Percentiles rank a stretch among this genome's conserved stretches.
phyloP scores from a whole-genome alignment of 176 grass and related monocot species.

The Oryza glaberrima region DNA sequence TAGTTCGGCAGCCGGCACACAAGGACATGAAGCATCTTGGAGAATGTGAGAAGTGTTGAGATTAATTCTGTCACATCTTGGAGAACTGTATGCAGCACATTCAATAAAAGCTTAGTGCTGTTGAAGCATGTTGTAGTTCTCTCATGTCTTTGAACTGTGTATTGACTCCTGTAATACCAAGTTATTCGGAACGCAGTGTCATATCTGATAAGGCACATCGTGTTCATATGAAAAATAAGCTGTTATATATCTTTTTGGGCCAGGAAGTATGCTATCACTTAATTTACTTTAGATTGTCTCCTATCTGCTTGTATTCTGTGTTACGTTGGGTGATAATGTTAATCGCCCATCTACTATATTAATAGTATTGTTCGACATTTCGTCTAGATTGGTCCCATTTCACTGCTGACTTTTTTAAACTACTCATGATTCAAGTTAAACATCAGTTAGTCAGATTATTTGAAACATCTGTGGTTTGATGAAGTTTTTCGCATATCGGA shows the following conservation, averaged over 20 bases:
- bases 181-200: not conserved
- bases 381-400: not conserved
- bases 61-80: constrained; percentile 36
- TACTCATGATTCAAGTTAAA: not conserved
- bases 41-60: constrained; percentile 31
- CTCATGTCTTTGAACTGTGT: not conserved
- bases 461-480: no score
- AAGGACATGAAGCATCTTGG: constrained; percentile 1
- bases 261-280: not conserved
- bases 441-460: not conserved
- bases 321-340: not conserved
- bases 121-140: not conserved
- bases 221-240: not conserved
- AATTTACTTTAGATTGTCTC: not conserved
- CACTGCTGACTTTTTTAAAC: not conserved
- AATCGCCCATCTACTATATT: not conserved
- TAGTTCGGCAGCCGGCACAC: constrained; percentile 19
- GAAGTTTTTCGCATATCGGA: not conserved
- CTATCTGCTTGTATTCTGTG: not conserved
- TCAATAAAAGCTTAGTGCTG: constrained; percentile 41
- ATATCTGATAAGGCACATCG: not conserved
- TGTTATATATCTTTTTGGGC: not conserved
- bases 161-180: not conserved
- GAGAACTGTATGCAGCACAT: constrained; percentile 11
- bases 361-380: not conserved